Evolutionary conservation across 306 rosid genomes (phyloP).

Genomic region (Vachellia pachyceras): DNA sequence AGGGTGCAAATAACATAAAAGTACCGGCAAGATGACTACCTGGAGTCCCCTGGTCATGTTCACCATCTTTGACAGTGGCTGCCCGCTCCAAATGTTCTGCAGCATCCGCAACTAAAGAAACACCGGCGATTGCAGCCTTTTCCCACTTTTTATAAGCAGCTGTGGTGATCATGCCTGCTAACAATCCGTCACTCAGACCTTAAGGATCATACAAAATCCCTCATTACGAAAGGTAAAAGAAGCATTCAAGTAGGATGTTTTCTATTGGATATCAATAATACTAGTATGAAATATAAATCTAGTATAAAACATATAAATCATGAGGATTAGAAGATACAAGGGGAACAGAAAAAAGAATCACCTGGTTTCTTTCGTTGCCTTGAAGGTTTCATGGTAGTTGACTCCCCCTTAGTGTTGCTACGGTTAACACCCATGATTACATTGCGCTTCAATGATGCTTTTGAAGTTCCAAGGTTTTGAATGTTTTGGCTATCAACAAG

Average conservation of each 20-base stretch:
- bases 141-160: constrained; percentile 98
- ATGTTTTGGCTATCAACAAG: constrained; percentile 90
- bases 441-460: constrained; percentile 75
- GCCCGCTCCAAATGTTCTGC: constrained; percentile 96
- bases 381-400: constrained; percentile 70
- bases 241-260: not conserved
- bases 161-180: constrained; percentile 62
- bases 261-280: constrained; percentile 12
- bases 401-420: constrained; percentile 73
- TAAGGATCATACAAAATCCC: constrained; percentile 14
- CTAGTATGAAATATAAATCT: constrained; percentile 23
- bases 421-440: constrained; percentile 72
- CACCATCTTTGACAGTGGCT: constrained; percentile 61
- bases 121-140: constrained; percentile 99
- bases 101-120: constrained; percentile 98
- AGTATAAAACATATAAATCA: constrained; percentile 21
- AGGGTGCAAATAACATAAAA: constrained; percentile 25
- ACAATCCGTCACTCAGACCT: constrained; percentile 24
- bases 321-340: constrained; percentile 11
- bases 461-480: constrained; percentile 83
- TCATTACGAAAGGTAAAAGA: constrained; percentile 2
- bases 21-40: constrained; percentile 48
- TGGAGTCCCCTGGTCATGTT: constrained; percentile 58
- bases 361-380: constrained; percentile 91
- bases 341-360: constrained; percentile 43